A percentile compares a stretch with the other conserved stretches of the same genome.
These are phyloP conservation scores for Nidularia pulvinata DNA, from an alignment of 768 basidiomycete species.

Conservation along the genomic window DNA sequence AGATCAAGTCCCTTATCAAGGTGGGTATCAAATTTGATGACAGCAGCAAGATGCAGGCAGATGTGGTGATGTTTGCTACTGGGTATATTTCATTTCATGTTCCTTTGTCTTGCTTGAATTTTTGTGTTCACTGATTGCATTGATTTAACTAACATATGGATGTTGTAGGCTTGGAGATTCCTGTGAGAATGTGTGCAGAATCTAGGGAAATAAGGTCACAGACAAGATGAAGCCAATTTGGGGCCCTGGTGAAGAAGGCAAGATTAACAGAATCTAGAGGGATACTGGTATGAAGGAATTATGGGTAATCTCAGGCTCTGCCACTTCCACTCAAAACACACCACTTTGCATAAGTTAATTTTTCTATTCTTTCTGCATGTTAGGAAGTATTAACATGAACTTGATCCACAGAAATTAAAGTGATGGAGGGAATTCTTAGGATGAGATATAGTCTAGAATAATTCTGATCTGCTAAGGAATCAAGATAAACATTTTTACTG, in stretches of 20 bases:
- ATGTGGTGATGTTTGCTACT: constrained; percentile 61
- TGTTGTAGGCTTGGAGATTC: constrained; percentile 42
- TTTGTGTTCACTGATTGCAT: no score
- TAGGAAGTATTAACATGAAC: not conserved
- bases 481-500: no score
- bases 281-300: constrained; percentile 50
- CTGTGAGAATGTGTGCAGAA: constrained; percentile 28
- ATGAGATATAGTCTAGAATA: not conserved
- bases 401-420: constrained; percentile 12
- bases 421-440: constrained; percentile 14
- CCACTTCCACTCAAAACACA: constrained; percentile 59
- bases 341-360: constrained; percentile 57
- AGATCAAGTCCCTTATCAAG: constrained; percentile 42
- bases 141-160: not conserved
- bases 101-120: no score
- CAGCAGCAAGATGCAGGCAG: constrained; percentile 44
- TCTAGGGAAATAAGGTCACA: constrained; percentile 47
- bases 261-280: constrained; percentile 50
- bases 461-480: no score
- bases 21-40: constrained; percentile 47
- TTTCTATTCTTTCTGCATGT: not conserved
- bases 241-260: constrained; percentile 69
- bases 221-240: constrained; percentile 52
- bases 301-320: constrained; percentile 54
- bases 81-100: constrained; percentile 28